A percentile compares a stretch with the other conserved stretches of the same genome.
Conservation (phyloP, 139 green algal genomes). For the Volvox africanus region DNA sequence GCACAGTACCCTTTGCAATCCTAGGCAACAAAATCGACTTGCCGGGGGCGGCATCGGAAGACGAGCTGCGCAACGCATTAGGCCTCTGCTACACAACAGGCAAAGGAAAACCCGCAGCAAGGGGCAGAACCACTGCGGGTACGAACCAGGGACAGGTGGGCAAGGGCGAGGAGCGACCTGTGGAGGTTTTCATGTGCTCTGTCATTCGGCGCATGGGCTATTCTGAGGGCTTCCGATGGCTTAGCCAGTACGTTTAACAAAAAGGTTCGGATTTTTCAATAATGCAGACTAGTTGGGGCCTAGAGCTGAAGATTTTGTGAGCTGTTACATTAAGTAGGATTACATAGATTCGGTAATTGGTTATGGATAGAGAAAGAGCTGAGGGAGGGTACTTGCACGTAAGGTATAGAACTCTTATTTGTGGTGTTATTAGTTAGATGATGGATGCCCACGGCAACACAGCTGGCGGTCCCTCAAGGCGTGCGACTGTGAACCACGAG, state of each 20-base stretch:
- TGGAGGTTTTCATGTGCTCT: slow-evolving; percentile 83
- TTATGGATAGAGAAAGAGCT: too few relatives aligned
- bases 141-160: background rate
- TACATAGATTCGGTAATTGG: too few relatives aligned
- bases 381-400: too few relatives aligned
- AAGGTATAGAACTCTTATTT: too few relatives aligned
- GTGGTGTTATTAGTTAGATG: too few relatives aligned
- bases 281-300: too few relatives aligned
- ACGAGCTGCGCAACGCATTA: slow-evolving; percentile 92
- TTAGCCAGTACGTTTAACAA: slow-evolving; percentile 95
- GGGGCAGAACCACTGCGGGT: slow-evolving; percentile 88
- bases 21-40: slow-evolving; percentile 99
- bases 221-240: slow-evolving; percentile 97
- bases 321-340: too few relatives aligned
- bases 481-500: too few relatives aligned
- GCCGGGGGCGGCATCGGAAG: slow-evolving; percentile 82
- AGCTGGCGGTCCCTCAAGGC: too few relatives aligned
- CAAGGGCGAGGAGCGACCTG: slow-evolving; percentile 65
- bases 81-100: slow-evolving; percentile 92
- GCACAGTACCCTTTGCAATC: slow-evolving; percentile 93
- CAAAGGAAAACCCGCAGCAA: slow-evolving; percentile 68
- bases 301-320: too few relatives aligned
- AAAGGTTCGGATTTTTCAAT: too few relatives aligned
- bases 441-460: too few relatives aligned
- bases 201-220: slow-evolving; percentile 90